Percentiles rank a stretch among this genome's conserved stretches.
These are phyloP conservation scores for Ustilago xerochloae DNA, from an alignment of 1,284 basidiomycete genomes.

Conservation along the genomic window DNA sequence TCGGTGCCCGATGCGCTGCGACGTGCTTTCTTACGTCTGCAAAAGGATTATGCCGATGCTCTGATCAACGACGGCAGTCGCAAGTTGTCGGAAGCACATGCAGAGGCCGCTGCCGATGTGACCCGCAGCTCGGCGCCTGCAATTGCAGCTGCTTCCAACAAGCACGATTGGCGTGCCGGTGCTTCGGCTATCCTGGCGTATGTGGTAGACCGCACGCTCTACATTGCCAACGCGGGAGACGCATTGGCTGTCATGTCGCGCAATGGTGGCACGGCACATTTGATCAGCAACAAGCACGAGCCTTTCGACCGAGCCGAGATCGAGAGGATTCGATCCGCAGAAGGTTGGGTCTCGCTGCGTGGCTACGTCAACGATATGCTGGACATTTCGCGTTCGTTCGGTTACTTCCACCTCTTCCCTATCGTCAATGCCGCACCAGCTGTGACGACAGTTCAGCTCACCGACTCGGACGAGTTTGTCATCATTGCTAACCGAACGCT, in stretches of 20 bases:
- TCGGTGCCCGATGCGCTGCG: constrained; percentile 59
- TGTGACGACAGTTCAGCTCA: constrained; percentile 78
- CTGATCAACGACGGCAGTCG: constrained; percentile 60
- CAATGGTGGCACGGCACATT: constrained; percentile 78
- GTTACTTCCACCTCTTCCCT: constrained; percentile 90
- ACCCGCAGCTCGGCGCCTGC: constrained; percentile 45
- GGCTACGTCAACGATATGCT: constrained; percentile 93
- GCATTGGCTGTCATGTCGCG: constrained; percentile 88
- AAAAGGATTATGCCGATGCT: constrained; percentile 63
- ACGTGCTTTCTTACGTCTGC: constrained; percentile 62
- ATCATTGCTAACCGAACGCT: constrained; percentile 92
- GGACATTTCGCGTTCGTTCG: constrained; percentile 91
- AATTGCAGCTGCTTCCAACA: constrained; percentile 51
- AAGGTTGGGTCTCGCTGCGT: constrained; percentile 95
- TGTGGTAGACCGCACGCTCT: constrained; percentile 81
- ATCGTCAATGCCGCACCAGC: constrained; percentile 90
- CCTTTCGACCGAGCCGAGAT: constrained; percentile 90
- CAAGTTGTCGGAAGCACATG: constrained; percentile 50
- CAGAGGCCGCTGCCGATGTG: constrained; percentile 35
- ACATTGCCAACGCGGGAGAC: constrained; percentile 90
- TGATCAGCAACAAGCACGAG: constrained; percentile 85
- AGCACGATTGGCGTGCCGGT: constrained; percentile 60
- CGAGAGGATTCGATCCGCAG: constrained; percentile 85
- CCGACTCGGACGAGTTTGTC: constrained; percentile 92
- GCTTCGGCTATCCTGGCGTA: constrained; percentile 90